A percentile compares a stretch with the other conserved stretches of the same genome.
Conservation (phyloP, 2,329 filamentous ascomycete genomes). For the Monosporascus sp. region DNA sequence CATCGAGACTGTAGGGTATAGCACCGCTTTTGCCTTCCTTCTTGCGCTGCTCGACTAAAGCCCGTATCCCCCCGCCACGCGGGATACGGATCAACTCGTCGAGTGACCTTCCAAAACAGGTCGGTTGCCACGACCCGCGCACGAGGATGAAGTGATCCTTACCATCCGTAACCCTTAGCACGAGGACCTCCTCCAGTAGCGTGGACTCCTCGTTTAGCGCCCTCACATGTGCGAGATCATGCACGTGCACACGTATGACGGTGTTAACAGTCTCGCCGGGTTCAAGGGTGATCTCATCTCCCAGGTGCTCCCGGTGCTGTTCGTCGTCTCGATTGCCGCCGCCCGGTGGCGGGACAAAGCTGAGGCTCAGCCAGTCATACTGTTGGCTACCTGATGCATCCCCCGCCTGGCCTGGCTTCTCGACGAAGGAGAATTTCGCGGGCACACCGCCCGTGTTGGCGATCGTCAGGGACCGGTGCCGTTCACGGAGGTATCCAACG, state of each 20-base stretch:
- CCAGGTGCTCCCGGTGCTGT: constrained; percentile 25
- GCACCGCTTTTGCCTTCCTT: constrained; percentile 32
- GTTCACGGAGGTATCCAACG: constrained; percentile 62
- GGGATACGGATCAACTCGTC: constrained; percentile 83
- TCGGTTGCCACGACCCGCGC: constrained; percentile 71
- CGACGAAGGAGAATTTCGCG: constrained; percentile 75
- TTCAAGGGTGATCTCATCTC: constrained; percentile 59
- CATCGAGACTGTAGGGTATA: constrained; percentile 51
- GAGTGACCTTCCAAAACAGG: constrained; percentile 79
- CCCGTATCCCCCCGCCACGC: constrained; percentile 62
- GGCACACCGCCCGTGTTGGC: constrained; percentile 85
- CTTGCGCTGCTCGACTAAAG: constrained; percentile 31
- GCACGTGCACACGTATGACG: constrained; percentile 62
- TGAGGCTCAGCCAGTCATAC: constrained; percentile 22
- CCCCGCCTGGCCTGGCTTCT: constrained; percentile 53
- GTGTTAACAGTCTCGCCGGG: constrained; percentile 79
- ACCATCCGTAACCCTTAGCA: constrained; percentile 76
- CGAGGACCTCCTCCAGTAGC: constrained; percentile 76
- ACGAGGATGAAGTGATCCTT: constrained; percentile 89
- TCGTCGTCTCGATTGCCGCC: constrained; percentile 7
- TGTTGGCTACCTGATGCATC: constrained; percentile 20
- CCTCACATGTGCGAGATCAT: constrained; percentile 57
- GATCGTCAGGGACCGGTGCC: constrained; percentile 67
- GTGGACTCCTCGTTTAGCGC: constrained; percentile 64
- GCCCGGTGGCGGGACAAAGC: constrained; percentile 11